Base-by-base conservation (phyloP, 2,329 filamentous ascomycete species). In the Arthrobotrys iridis region DNA sequence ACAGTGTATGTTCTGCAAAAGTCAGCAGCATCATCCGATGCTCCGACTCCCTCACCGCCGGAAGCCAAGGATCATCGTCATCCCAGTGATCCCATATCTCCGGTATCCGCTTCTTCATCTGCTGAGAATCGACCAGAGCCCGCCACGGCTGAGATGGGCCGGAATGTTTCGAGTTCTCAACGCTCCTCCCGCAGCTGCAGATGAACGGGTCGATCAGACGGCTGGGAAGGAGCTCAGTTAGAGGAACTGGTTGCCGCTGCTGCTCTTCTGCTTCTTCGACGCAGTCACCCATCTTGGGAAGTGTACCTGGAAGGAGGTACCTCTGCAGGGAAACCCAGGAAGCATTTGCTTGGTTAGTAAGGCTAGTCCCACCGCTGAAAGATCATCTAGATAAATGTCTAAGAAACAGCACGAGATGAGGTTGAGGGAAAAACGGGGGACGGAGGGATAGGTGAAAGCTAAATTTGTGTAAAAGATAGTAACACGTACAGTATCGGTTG, bases 1-100 rank as follows among this genome's bases (percentile, higher is more conserved):
- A 72, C 0, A 72, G 11, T 0, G 60, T 11, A n/a, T 72, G 67
- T 26, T 72, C 67, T 6, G 67, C 67, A 28, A 72, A 65, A 8
- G 59, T 37, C 0, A 65, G 37, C 10, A 72, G 8, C 41, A 72
- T 72, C 15, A 40, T 41, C 0, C 46, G 37, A 20, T 72, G 67
- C 3, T 65, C 67, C 3, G 28, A 26, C 46, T 52, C 55, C 20
- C 24, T 30, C 40, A 13, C 33, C 1, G 59, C 30, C 10, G 59
- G 50, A 13, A 65, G 37, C 26, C 37, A 65, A 2, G 59, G 67
- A 45, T 72, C 67, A 15, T 72, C 20, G 50, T 72, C 67, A 8
- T 72, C 50, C 30, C 24, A 72, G n/a, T 18, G 1, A 6, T 65
- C 59, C 67, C 67, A 72, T 2, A 37, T 10, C 5, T 35, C 10